Conservation (phyloP, 116 monocot genomes). For the Phalaenopsis hybrid region DNA sequence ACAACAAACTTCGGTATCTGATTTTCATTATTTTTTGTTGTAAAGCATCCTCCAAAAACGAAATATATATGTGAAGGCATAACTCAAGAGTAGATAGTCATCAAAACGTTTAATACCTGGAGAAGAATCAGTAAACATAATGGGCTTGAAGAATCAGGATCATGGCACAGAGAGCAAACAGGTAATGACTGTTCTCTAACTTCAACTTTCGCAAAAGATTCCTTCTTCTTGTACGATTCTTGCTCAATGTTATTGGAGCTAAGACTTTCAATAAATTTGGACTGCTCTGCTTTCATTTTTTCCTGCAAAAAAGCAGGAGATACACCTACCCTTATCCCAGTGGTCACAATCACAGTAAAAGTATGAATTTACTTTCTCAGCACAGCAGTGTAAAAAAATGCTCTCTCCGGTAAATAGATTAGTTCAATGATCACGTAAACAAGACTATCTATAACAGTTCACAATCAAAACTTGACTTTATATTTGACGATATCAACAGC, state of each 20-base stretch:
- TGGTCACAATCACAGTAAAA: not conserved
- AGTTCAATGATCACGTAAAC: not conserved
- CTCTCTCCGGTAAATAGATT: not conserved
- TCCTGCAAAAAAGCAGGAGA: slow-evolving; percentile 35
- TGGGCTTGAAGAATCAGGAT: slow-evolving; percentile 58
- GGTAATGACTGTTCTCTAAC: slow-evolving; percentile 40
- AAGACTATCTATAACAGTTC: not conserved
- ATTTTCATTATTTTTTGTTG: not conserved
- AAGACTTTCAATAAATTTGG: slow-evolving; percentile 66
- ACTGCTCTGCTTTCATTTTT: slow-evolving; percentile 86
- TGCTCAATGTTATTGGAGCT: slow-evolving; percentile 24
- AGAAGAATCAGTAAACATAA: slow-evolving; percentile 79
- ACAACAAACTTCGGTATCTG: not conserved
- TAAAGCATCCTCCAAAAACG: slow-evolving; percentile 4
- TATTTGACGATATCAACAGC: not conserved
- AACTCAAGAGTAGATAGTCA: not conserved
- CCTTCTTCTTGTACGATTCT: slow-evolving; percentile 29
- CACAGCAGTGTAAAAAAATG: not conserved
- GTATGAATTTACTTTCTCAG: not conserved
- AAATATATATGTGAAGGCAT: not conserved
- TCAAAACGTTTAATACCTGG: slow-evolving; percentile 40
- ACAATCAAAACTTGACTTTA: not conserved
- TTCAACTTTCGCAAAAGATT: slow-evolving; percentile 11
- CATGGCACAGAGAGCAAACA: slow-evolving; percentile 83
- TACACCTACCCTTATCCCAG: not conserved